Evolutionary conservation across 805 yeast species (phyloP), one percentile per base, ranked within the genome.

Genomic region (Helenozyma rhizophorensis): DNA sequence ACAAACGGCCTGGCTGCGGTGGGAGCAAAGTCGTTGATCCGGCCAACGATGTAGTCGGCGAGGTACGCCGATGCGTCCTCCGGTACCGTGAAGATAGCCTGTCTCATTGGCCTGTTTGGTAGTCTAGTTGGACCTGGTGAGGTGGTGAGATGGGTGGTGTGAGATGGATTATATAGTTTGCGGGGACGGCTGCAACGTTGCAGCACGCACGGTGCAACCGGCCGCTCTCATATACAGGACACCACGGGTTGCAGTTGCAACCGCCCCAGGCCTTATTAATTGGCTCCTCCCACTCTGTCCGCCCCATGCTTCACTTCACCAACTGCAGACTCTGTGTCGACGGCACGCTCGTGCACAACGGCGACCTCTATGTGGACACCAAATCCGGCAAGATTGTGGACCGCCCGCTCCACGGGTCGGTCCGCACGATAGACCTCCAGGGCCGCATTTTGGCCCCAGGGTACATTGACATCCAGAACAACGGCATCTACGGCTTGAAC

Each of bases 401-500:
- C 3, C 21, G 11, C 9, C 63, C 67, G 2, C 26, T 34, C 6
- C 38, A 37, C 16, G 24, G 11, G 21, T 31, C 39, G 23, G 16
- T 45, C 25, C 53, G 51, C 26, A 51, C 51, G 3, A 49, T 75
- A 10, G 77, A 76, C 42, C 53, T 76, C 30, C 41, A 64, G n/a
- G 78, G 76, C 4, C 45, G 52, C 13, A 59, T 71, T 19, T 40
- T 76, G 21, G 67, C 78, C 0, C 80, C 81, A 0, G 81, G 81
- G 1, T 73, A 67, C 47, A 54, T 76, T 9, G 81, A 76, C 47
- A 65, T 72, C 40, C 81, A 76, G 50, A 71, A 74, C 39, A 76
- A 76, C 42, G 81, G 80, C 9, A 65, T 76, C 35, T 75, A 65
- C 39, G 81, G 80, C 3, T 57, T 74, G 40, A 77, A 75, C 39